Base-by-base conservation (phyloP, 2,329 filamentous ascomycete genomes). In the Paraconiothyrium sp. region DNA sequence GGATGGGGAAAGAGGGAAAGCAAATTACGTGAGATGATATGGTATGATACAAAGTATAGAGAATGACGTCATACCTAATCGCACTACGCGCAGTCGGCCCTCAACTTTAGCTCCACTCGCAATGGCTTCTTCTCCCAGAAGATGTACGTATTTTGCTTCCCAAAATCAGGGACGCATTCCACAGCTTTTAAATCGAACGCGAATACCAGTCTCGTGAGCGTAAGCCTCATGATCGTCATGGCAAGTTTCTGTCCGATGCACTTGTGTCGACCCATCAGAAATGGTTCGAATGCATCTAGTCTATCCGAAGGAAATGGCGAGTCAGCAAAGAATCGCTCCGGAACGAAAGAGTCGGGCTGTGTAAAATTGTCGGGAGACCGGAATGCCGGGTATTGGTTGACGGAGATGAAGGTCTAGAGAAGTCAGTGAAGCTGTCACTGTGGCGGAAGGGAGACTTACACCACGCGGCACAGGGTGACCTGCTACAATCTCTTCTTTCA, bases 191-290 rank as follows among this genome's bases (percentile, higher is more conserved):
- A 13, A 65, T 83, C 78, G 58, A 82, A 83, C 1, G 70, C 69
- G 67, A 71, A 82, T 4, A 82, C 35, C 35, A 82, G 43, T 59
- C 78, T 78, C 3, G 80, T 72, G 22, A 83, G 60, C 2, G 80
- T 76, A 2, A 82, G 47, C 3, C 73, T 65, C 72, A 78, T 75
- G 52, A 76, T 73, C 1, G 66, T 69, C 47, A 73, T 76, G 0
- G 77, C 76, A 14, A 73, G 24, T 14, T 66, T 69, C 61, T 67
- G 57, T 0, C 75, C 75, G 8, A 76, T 64, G 44, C 75, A 78
- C 9, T 57, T 66, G 41, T 75, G 66, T 22, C 73, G 61, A 3
- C 75, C 76, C 1, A 68, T 20, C 3, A 61, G 47, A 50, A 78
- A 78, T 0, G 75, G 74, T 10, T 76, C 62, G 6, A 71, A 68